These are phyloP conservation scores for Solanum etuberosum DNA, from an alignment of 257 asterid genomes.

Conservation along the genomic window DNA sequence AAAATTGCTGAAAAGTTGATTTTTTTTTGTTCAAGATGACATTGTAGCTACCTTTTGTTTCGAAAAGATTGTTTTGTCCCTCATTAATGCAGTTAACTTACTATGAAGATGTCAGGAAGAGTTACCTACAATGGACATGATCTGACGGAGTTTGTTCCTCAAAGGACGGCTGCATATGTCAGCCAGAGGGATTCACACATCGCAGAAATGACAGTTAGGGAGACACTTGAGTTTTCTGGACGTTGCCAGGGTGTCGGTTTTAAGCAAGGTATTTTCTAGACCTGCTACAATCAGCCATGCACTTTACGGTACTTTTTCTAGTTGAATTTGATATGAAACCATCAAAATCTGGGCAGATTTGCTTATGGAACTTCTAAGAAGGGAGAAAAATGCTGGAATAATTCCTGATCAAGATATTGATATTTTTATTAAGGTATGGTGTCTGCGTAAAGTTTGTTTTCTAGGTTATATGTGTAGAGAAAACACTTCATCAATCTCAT, in stretches of 20 bases:
- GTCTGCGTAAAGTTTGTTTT: slow-evolving; percentile 8
- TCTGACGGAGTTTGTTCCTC: slow-evolving; percentile 59
- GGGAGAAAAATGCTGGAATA: slow-evolving; percentile 54
- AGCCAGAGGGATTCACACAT: slow-evolving; percentile 71
- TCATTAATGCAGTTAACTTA: slow-evolving; percentile 17
- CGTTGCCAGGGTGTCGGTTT: slow-evolving; percentile 58
- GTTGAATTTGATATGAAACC: neutral
- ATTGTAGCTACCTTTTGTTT: neutral
- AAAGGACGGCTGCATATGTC: slow-evolving; percentile 56
- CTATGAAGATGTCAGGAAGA: slow-evolving; percentile 64
- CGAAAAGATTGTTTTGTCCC: neutral
- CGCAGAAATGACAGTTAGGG: slow-evolving; percentile 73
- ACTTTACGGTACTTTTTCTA: neutral
- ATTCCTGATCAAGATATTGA: slow-evolving; percentile 58
- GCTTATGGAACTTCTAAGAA: slow-evolving; percentile 65
- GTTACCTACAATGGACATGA: slow-evolving; percentile 56
- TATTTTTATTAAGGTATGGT: slow-evolving; percentile 53
- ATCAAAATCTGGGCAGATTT: slow-evolving; percentile 25
- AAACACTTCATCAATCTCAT: neutral
- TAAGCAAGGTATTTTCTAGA: slow-evolving; percentile 36
- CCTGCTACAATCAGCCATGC: neutral
- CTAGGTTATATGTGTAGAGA: neutral
- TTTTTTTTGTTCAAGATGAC: neutral
- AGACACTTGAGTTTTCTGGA: slow-evolving; percentile 67
- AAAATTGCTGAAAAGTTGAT: neutral